Base-by-base conservation (phyloP, 495 filamentous ascomycete species). In the Annulohypoxylon bovei region DNA sequence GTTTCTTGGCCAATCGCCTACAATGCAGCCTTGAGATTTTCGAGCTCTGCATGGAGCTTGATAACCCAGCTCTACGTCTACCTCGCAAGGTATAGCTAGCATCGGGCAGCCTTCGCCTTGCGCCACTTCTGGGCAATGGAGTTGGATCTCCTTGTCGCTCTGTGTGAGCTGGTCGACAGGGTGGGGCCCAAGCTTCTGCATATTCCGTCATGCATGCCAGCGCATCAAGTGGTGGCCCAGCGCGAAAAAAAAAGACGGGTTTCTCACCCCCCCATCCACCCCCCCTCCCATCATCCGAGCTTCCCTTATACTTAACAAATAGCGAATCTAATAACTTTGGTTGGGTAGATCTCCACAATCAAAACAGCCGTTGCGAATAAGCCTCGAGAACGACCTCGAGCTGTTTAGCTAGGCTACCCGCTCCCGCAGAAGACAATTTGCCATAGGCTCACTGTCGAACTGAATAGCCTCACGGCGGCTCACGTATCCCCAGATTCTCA, bases 131-230 rank as follows among this genome's bases (percentile, higher is more conserved):
- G 65, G 70, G 68, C 70, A 71, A 71, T 66, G 65, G 66, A 75
- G 70, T 77, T 72, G 65, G 67, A 75, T 74, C 70, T 75, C 47
- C 55, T 71, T 71, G 62, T 72, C 64, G 72, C 73, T 73, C 60
- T 64, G 67, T 69, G 54, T 69, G 75, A 77, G 75, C 75, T 77
- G 75, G 75, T 77, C 73, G 70, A 71, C 75, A 75, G 70, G 81
- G 81, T 84, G 81, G 81, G 64, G 78, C 79, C 82, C 80, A 37
- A 75, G 79, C 77, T 81, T 78, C 75, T 85, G 82, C 83, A 84
- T 84, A 82, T 84, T 79, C 83, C 81, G 82, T 83, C 81, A 85
- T 85, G 83, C 83, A 85, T 85, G 83, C 83, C 83, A 85, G 80
- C 83, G 81, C 83, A 85, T 85, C 83, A 85, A 81, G 75, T 78